These are phyloP conservation scores for Arabidopsis hybrid DNA, from an alignment of 441 rosid genomes.

Conservation along the genomic window DNA sequence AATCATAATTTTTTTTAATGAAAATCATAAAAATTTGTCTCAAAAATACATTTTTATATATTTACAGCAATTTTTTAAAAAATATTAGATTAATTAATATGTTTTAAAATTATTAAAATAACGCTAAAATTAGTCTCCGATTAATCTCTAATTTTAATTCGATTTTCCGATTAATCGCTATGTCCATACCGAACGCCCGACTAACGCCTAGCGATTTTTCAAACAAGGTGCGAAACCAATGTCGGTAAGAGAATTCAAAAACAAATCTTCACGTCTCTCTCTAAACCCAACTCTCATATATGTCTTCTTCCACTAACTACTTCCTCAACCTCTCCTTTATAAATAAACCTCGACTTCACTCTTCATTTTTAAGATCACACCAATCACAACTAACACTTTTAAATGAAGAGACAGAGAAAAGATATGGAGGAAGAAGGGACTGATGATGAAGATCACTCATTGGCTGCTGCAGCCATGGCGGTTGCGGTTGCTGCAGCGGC, in stretches of 20 bases:
- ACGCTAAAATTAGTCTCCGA: no score
- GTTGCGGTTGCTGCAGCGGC: conserved; percentile 39
- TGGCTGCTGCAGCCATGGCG: conserved; percentile 38
- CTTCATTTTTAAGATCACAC: conserved; percentile 20
- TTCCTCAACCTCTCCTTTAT: conserved; percentile 31
- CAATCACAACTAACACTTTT: conserved; percentile 18
- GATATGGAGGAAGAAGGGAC: conserved; percentile 35
- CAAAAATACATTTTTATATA: no score
- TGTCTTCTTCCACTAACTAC: conserved; percentile 42
- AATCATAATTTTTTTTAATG: no score
- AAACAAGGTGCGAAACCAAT: conserved; percentile 39
- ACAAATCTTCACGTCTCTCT: conserved; percentile 39
- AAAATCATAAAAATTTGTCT: no score
- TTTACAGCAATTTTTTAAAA: no score
- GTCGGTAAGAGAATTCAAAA: conserved; percentile 40
- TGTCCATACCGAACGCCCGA: no score
- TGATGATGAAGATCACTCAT: conserved; percentile 23
- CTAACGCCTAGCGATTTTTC: no score
- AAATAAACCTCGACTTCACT: conserved; percentile 32
- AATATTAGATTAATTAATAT: no score
- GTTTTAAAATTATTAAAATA: no score
- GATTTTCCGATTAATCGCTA: no score
- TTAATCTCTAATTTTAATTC: no score
- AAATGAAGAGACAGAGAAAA: conserved; percentile 54
- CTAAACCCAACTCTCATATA: conserved; percentile 39